A percentile compares a stretch with the other conserved stretches of the same genome.
Conservation (phyloP, 257 asterid genomes). For the Solanum sitiens region DNA sequence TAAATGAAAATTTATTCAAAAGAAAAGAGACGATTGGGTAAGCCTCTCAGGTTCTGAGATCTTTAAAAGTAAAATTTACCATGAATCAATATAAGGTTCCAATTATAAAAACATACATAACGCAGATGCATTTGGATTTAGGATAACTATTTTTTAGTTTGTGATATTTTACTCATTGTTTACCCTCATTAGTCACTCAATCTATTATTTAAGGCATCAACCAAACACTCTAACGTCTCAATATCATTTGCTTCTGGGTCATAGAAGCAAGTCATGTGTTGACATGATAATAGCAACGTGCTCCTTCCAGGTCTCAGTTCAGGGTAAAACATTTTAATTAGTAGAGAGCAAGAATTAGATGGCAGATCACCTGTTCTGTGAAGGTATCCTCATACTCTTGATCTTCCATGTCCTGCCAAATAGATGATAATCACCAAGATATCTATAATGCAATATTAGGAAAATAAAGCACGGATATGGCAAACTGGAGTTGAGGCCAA, state of each 20-base stretch:
- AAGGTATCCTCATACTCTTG: conserved; percentile 46
- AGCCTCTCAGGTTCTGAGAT: background rate
- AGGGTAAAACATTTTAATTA: background rate
- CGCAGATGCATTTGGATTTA: background rate
- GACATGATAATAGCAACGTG: background rate
- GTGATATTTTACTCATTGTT: background rate
- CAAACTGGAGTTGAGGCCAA: background rate
- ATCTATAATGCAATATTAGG: background rate
- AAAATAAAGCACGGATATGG: background rate
- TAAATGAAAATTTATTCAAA: background rate
- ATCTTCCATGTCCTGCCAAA: conserved; percentile 45
- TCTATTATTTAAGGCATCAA: background rate
- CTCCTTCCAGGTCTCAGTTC: background rate
- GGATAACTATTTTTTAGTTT: background rate
- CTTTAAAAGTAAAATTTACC: background rate
- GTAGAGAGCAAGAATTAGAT: background rate
- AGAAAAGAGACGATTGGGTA: background rate
- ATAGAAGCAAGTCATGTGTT: background rate
- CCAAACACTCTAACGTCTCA: background rate
- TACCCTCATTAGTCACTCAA: background rate
- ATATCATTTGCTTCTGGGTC: background rate
- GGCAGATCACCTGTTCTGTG: conserved; percentile 42
- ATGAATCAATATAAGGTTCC: background rate
- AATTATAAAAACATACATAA: background rate
- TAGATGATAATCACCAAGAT: conserved; percentile 2